Evolutionary conservation across 1,284 basidiomycete species (phyloP).

Genomic region (Cryptococcus hybrid): DNA sequence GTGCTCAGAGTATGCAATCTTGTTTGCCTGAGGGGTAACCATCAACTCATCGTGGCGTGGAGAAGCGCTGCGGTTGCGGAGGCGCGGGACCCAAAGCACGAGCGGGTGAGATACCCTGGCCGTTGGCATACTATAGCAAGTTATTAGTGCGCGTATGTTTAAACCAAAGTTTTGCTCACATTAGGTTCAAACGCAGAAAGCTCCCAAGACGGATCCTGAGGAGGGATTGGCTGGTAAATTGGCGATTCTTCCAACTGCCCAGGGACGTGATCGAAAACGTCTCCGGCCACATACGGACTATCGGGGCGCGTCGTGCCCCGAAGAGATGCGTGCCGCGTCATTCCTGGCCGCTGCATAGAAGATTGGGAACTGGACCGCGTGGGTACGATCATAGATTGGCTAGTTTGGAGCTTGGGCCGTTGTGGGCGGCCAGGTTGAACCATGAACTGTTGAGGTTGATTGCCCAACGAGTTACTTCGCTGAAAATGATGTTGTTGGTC

Average conservation of each 20-base stretch:
- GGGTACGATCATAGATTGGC: constrained; percentile 14
- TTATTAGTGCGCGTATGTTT: neutral
- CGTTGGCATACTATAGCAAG: constrained; percentile 7
- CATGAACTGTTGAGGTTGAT: neutral
- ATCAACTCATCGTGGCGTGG: constrained; percentile 12
- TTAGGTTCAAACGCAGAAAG: constrained; percentile 11
- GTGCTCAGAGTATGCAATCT: constrained; percentile 11
- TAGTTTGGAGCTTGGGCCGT: constrained; percentile 5
- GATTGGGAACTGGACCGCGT: constrained; percentile 22
- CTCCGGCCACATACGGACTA: constrained; percentile 34
- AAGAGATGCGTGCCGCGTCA: constrained; percentile 30
- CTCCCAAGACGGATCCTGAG: constrained; percentile 13
- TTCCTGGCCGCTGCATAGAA: constrained; percentile 11
- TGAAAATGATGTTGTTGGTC: constrained; percentile 13
- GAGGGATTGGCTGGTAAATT: constrained; percentile 7
- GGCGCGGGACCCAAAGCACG: constrained; percentile 46
- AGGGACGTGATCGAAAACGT: constrained; percentile 31
- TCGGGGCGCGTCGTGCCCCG: constrained; percentile 21
- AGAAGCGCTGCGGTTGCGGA: constrained; percentile 24
- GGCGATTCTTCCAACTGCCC: constrained; percentile 12
- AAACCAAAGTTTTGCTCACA: constrained; percentile 5
- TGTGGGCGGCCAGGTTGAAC: constrained; percentile 6
- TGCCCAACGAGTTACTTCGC: constrained; percentile 15
- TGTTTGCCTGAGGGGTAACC: constrained; percentile 30
- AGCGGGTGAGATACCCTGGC: constrained; percentile 43